These are phyloP conservation scores for Plasmopara muralis DNA, from an alignment of 352 stramenopile genomes.

Conservation along the genomic window DNA sequence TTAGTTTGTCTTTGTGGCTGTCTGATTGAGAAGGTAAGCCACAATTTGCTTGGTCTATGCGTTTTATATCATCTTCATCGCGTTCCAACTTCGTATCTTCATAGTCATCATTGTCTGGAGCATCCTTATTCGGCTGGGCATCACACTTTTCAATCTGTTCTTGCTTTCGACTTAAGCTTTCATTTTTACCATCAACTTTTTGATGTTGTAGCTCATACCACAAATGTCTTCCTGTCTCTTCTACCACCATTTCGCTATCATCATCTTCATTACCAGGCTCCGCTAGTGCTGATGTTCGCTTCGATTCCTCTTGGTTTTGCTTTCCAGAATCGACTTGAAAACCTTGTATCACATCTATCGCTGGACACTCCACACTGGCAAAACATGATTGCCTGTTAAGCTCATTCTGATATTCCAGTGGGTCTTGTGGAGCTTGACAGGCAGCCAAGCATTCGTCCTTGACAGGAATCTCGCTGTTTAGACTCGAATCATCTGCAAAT, in stretches of 20 bases:
- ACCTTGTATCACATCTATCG: not conserved
- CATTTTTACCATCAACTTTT: not conserved
- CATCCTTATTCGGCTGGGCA: not conserved
- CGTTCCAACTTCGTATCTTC: not conserved
- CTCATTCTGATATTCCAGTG: not conserved
- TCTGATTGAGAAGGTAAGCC: not conserved
- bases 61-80: not conserved
- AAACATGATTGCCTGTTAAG: not conserved
- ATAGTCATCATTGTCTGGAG: not conserved
- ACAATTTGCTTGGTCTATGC: not conserved
- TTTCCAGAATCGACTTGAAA: not conserved
- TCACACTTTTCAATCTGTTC: not conserved
- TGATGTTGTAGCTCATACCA: slow-evolving; percentile 1
- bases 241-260: not conserved
- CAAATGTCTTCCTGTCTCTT: not conserved
- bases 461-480: not conserved
- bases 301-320: not conserved
- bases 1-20: not conserved
- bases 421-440: not conserved
- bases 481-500: not conserved
- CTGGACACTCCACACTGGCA: not conserved
- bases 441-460: not conserved
- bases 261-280: not conserved
- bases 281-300: not conserved
- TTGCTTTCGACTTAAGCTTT: not conserved